Percentiles rank a stretch among this genome's conserved stretches.
Conservation (phyloP, 805 yeast species). For the Candida peoriensis region DNA sequence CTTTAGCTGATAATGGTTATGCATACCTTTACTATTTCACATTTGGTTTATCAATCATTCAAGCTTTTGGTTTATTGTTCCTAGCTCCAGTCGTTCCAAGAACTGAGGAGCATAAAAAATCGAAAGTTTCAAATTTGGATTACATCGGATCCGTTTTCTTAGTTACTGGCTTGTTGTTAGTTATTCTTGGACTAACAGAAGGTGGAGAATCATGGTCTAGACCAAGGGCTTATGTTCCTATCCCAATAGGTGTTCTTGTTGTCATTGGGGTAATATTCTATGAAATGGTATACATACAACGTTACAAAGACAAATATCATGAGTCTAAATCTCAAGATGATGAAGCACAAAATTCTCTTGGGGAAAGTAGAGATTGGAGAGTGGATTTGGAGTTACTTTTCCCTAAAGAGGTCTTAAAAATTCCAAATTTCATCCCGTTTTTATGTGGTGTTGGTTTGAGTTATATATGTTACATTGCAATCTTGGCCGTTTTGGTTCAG, state of each 20-base stretch:
- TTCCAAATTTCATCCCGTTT: constrained; percentile 23
- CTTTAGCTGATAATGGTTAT: constrained; percentile 32
- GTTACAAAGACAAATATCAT: constrained; percentile 2
- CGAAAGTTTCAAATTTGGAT: constrained; percentile 28
- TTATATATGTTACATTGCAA: constrained; percentile 19
- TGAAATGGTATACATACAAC: constrained; percentile 25
- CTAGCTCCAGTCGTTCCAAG: constrained; percentile 27
- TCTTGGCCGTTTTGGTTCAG: constrained; percentile 20
- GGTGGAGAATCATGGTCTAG: constrained; percentile 39
- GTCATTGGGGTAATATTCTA: constrained; percentile 27
- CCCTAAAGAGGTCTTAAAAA: constrained; percentile 24
- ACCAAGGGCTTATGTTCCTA: constrained; percentile 36
- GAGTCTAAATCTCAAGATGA: not conserved
- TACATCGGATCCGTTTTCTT: constrained; percentile 30
- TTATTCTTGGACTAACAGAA: constrained; percentile 40
- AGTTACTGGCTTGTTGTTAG: constrained; percentile 31
- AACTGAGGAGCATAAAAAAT: constrained; percentile 17
- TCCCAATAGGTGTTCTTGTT: constrained; percentile 33
- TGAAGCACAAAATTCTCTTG: not conserved
- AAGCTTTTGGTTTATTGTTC: constrained; percentile 23
- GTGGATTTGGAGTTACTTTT: constrained; percentile 21
- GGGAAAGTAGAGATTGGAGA: constrained; percentile 6
- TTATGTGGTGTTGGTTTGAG: constrained; percentile 17
- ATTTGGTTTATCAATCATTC: constrained; percentile 27
- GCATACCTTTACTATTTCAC: constrained; percentile 34